Conservation (phyloP, 768 basidiomycete species). For the Sistotremastrum niveocremeum region DNA sequence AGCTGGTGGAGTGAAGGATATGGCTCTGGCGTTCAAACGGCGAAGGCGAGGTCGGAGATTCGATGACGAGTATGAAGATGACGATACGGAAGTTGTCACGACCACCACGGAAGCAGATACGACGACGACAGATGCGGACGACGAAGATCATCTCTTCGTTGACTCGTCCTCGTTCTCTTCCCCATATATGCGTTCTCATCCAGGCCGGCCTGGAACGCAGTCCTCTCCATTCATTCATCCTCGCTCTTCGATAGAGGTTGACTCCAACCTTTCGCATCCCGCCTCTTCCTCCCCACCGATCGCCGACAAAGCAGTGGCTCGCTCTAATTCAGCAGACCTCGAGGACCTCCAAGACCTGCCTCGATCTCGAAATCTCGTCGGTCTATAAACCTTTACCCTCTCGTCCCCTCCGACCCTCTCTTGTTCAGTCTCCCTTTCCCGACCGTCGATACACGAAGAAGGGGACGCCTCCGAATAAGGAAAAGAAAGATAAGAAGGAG, state of each 20-base stretch:
- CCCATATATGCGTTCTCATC: conserved; percentile 1
- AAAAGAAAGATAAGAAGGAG: no score
- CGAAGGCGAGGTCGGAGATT: conserved; percentile 8
- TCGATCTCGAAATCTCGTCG: conserved; percentile 53
- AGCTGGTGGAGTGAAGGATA: not conserved
- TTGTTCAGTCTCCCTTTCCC: no score
- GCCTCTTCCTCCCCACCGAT: conserved; percentile 24
- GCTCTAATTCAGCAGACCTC: no score
- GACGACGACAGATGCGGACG: conserved; percentile 6
- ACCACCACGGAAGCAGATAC: conserved; percentile 22
- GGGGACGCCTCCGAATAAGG: no score
- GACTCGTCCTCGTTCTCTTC: not conserved
- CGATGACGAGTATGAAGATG: conserved; percentile 11
- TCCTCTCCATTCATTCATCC: conserved; percentile 1
- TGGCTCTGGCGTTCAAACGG: not conserved
- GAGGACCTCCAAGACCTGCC: no score
- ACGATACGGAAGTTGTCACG: conserved; percentile 4
- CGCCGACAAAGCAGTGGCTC: conserved; percentile 17
- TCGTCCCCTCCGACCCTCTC: conserved; percentile 28
- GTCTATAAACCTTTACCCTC: conserved; percentile 65
- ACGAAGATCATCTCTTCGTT: not conserved
- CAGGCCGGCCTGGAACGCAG: conserved; percentile 1
- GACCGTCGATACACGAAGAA: no score
- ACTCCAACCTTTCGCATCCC: not conserved
- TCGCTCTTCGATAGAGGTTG: not conserved